Evolutionary conservation across 495 filamentous ascomycete species (phyloP).

Genomic region (Trichoderma erinaceum): DNA sequence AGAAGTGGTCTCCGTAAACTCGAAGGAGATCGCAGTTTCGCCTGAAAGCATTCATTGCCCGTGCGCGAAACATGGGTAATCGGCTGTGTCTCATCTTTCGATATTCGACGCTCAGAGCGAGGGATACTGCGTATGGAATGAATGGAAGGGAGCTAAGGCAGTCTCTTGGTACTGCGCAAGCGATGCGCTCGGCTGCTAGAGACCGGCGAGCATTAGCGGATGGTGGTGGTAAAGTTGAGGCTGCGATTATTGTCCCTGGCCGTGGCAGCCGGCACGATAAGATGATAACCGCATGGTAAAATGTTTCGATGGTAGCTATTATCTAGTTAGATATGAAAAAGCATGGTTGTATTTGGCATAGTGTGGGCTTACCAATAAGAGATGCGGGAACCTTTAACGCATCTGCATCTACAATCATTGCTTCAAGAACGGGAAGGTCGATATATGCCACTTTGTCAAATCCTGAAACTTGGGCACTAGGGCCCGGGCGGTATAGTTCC

Average conservation of each 20-base stretch:
- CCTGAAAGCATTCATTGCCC: constrained; percentile 55
- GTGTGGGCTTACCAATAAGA: constrained; percentile 42
- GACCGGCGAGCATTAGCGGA: constrained; percentile 53
- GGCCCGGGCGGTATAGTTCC: constrained; percentile 57
- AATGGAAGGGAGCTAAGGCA: constrained; percentile 53
- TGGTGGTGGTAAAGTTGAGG: constrained; percentile 47
- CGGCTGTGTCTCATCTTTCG: constrained; percentile 63
- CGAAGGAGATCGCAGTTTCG: constrained; percentile 52
- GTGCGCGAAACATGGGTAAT: constrained; percentile 54
- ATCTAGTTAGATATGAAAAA: constrained; percentile 13
- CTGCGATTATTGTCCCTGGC: constrained; percentile 23
- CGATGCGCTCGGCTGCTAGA: constrained; percentile 58
- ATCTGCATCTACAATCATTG: constrained; percentile 48
- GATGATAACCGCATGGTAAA: constrained; percentile 65
- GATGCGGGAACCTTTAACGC: constrained; percentile 34
- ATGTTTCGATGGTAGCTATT: constrained; percentile 57
- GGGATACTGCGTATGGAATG: constrained; percentile 59
- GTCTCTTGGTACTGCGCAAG: constrained; percentile 53
- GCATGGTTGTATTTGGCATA: constrained; percentile 29
- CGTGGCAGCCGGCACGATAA: constrained; percentile 42
- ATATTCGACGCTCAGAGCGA: constrained; percentile 66
- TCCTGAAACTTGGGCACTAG: constrained; percentile 35
- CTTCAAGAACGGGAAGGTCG: constrained; percentile 61
- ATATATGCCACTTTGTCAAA: constrained; percentile 35
- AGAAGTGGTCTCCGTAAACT: constrained; percentile 51